Base-by-base conservation (phyloP, 2,329 filamentous ascomycete genomes). In the Pyricularia pennisetigena region DNA sequence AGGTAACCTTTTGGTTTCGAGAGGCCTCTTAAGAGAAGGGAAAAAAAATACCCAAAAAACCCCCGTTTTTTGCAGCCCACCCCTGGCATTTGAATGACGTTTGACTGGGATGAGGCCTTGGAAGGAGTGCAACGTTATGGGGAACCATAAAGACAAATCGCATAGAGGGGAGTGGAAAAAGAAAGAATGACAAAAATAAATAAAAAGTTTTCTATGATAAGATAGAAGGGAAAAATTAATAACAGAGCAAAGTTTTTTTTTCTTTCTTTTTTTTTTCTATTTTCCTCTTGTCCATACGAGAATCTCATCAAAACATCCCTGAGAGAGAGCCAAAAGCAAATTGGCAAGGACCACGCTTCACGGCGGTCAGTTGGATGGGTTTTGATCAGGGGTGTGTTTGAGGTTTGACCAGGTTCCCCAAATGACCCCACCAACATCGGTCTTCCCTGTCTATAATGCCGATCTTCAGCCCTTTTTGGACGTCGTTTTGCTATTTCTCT, bases 331-430 rank as follows among this genome's bases (percentile, higher is more conserved):
- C 29, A 29, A 65, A 35, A 30, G 63, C 30, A 14, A 65, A 65
- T 65, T 35, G 63, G 23, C 28, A 35, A 24, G 63, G 63, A 35
- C 29, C n/a, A 20, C n/a, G 28, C 63, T 35, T 35, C 20, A n/a
- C n/a, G 9, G 10, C 29, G 30, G 63, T 23, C 29, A 24, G 63
- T 35, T 65, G 63, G 41, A 49, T 49, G 63, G 63, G 35, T 65
- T 32, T 24, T 23, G 29, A 24, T 23, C 63, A 65, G 63, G 63
- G 63, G 63, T 65, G 29, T 65, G 63, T 65, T 65, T 35, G 29
- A 65, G 63, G 35, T 65, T 65, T 35, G 63, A 65, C 63, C 30
- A 65, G 63, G 63, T 35, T 65, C 35, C 63, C 63, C 63, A 30
- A 65, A 41, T 24, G 63, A 29, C 63, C 20, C 28, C 29, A 24